These are phyloP conservation scores for Aspergillus nanangensis DNA, from an alignment of 495 filamentous ascomycete species.

Conservation along the genomic window DNA sequence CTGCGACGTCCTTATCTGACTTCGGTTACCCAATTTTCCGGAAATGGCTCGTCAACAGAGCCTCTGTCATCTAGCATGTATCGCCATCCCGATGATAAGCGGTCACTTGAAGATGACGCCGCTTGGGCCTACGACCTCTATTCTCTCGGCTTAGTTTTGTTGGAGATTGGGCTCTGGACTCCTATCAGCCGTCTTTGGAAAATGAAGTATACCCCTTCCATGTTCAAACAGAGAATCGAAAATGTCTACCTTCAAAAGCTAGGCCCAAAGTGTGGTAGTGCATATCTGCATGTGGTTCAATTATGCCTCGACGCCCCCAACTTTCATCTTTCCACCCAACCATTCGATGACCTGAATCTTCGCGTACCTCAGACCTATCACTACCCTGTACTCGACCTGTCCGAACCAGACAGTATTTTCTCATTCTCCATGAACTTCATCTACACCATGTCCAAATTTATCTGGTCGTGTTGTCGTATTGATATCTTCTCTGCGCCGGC, in stretches of 20 bases:
- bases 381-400: constrained; percentile 44
- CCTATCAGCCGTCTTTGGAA: constrained; percentile 66
- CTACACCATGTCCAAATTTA: constrained; percentile 42
- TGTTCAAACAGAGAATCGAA: constrained; percentile 60
- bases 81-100: constrained; percentile 71
- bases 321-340: constrained; percentile 52
- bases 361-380: constrained; percentile 43
- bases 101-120: constrained; percentile 47
- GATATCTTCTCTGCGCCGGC: constrained; percentile 41
- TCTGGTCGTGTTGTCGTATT: constrained; percentile 41
- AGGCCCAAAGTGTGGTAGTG: constrained; percentile 66
- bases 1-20: constrained; percentile 73
- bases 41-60: constrained; percentile 51
- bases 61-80: constrained; percentile 60
- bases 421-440: constrained; percentile 47
- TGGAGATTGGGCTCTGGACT: constrained; percentile 90
- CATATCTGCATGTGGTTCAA: constrained; percentile 78
- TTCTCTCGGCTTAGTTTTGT: constrained; percentile 73
- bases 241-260: constrained; percentile 61
- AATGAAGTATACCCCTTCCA: constrained; percentile 56
- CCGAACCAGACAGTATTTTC: constrained; percentile 42
- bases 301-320: constrained; percentile 75
- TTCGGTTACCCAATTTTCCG: constrained; percentile 76
- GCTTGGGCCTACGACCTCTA: constrained; percentile 74
- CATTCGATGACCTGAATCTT: constrained; percentile 40